Evolutionary conservation across 345 rosid species (phyloP).

Genomic region (Boechera divaricarpa): DNA sequence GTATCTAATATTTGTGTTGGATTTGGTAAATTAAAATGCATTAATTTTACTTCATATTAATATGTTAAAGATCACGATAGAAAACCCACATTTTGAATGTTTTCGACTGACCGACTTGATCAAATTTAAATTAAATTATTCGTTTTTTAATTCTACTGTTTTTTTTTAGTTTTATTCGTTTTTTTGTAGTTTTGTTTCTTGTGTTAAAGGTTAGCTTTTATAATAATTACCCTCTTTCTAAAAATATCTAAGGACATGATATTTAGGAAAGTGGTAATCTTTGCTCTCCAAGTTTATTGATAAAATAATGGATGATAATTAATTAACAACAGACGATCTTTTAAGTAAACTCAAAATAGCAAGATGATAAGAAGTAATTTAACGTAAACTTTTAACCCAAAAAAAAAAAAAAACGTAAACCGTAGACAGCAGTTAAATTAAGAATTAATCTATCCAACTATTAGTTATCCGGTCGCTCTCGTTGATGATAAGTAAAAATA

Average conservation of each 20-base stretch:
- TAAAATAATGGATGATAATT: slow-evolving; percentile 1
- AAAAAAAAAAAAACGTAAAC: neutral
- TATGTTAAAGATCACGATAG: slow-evolving; percentile 2
- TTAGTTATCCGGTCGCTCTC: slow-evolving; percentile 36
- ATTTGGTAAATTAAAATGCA: slow-evolving; percentile 33
- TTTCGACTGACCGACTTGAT: slow-evolving; percentile 17
- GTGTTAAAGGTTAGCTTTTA: slow-evolving; percentile 13
- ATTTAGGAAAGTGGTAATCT: slow-evolving; percentile 26
- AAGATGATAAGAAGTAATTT: neutral
- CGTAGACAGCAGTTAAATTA: slow-evolving; percentile 26
- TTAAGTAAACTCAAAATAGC: slow-evolving; percentile 4
- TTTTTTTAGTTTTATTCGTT: neutral
- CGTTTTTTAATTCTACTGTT: neutral
- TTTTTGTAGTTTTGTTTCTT: slow-evolving; percentile 11
- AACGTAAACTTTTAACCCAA: too few species aligned
- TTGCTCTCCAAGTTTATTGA: slow-evolving; percentile 1
- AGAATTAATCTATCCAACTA: slow-evolving; percentile 10
- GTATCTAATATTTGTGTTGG: slow-evolving; percentile 37
- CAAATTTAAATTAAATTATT: slow-evolving; percentile 1
- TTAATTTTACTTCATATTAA: slow-evolving; percentile 6
- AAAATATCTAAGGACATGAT: neutral
- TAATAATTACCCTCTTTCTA: neutral
- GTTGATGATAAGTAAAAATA: slow-evolving; percentile 30
- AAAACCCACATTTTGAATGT: slow-evolving; percentile 1
- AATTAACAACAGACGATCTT: neutral